Conservation (phyloP, 257 asterid genomes). For the Verbascum thapsus region DNA sequence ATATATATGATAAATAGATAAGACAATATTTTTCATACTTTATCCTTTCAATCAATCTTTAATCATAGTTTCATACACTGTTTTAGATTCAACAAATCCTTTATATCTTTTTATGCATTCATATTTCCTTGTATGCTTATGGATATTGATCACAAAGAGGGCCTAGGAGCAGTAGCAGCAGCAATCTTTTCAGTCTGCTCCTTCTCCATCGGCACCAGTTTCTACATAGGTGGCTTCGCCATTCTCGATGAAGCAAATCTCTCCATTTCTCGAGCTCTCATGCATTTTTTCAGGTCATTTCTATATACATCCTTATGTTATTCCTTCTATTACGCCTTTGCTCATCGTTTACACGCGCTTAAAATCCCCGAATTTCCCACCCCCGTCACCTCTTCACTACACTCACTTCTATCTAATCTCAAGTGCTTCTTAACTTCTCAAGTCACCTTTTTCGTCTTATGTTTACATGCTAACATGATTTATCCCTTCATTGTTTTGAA, state of each 20-base stretch:
- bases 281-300: background rate
- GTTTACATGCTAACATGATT: background rate
- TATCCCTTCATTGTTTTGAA: background rate
- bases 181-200: background rate
- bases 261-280: background rate
- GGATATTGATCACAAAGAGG: too few relatives aligned
- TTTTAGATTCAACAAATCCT: too few relatives aligned
- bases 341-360: background rate
- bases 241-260: background rate
- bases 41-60: too few relatives aligned
- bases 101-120: too few relatives aligned
- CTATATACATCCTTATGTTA: background rate
- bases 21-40: too few relatives aligned
- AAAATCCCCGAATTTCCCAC: background rate
- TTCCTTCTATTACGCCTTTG: background rate
- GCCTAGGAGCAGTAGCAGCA: too few relatives aligned
- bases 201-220: background rate
- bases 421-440: background rate
- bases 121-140: too few relatives aligned
- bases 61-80: too few relatives aligned
- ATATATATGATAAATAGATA: too few relatives aligned
- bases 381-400: background rate
- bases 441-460: background rate
- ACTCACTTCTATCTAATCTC: background rate
- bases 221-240: background rate